Percentiles rank a stretch among this genome's conserved stretches.
phyloP scores from a whole-genome alignment of 768 basidiomycete genomes.

The Mycena kentingensis region DNA sequence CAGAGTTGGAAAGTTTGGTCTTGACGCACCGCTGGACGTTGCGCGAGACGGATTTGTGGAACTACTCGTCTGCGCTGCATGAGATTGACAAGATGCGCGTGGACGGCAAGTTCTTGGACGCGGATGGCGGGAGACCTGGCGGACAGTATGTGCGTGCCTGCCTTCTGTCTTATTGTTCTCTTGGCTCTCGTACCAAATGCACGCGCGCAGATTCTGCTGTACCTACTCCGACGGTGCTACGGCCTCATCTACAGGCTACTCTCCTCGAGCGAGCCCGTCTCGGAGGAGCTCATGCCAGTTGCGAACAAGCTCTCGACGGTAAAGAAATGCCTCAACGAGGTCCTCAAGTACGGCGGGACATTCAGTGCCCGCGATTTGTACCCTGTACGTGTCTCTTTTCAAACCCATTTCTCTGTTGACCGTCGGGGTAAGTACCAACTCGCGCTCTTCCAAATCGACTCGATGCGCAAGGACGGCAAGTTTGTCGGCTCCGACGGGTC shows the following conservation, averaged over 20 bases:
- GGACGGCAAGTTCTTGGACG: conserved; percentile 95
- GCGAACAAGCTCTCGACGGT: conserved; percentile 96
- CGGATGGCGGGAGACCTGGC: conserved; percentile 86
- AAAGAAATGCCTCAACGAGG: conserved; percentile 96
- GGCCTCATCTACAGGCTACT: conserved; percentile 92
- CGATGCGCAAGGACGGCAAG: conserved; percentile 88
- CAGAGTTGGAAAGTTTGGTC: conserved; percentile 87
- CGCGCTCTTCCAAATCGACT: conserved; percentile 93
- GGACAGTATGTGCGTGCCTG: conserved; percentile 84
- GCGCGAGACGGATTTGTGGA: conserved; percentile 91
- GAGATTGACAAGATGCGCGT: conserved; percentile 98
- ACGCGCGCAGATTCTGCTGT: conserved; percentile 75
- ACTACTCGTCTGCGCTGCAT: conserved; percentile 89
- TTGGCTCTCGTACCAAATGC: background rate
- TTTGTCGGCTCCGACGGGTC: conserved; percentile 86
- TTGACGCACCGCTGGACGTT: conserved; percentile 97
- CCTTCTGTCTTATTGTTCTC: background rate
- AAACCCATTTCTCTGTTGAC: background rate
- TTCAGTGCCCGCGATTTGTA: conserved; percentile 91
- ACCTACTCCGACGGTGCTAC: conserved; percentile 91
- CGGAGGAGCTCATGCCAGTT: conserved; percentile 96
- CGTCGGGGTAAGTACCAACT: conserved; percentile 73
- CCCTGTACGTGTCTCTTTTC: conserved; percentile 59
- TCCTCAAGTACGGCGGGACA: conserved; percentile 91
- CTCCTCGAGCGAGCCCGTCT: conserved; percentile 95